Conservation (phyloP, 129 eudicot species). For the Saposhnikovia divaricata region DNA sequence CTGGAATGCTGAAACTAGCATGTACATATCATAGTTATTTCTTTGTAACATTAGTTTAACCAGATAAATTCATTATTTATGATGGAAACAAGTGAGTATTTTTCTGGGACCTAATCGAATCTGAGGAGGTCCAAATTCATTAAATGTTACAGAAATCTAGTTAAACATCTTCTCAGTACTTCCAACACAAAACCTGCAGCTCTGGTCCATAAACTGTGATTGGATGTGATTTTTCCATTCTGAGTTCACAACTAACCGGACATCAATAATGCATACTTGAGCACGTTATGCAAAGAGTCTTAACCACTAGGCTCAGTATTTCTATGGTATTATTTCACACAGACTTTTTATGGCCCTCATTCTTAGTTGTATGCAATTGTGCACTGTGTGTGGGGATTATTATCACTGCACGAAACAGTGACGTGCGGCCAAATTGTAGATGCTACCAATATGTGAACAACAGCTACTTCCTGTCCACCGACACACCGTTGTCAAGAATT, state of each 20-base stretch:
- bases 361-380: not conserved
- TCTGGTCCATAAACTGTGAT: not conserved
- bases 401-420: not conserved
- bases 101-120: not conserved
- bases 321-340: not conserved
- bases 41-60: not conserved
- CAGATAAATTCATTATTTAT: not conserved
- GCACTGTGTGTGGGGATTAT: not conserved
- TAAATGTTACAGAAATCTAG: not conserved
- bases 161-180: not conserved
- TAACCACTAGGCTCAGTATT: not conserved
- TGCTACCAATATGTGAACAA: not conserved
- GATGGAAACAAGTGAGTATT: not conserved
- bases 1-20: not conserved
- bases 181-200: not conserved
- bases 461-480: not conserved
- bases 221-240: not conserved
- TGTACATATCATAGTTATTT: not conserved
- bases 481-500: not conserved
- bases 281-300: not conserved
- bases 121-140: constrained; percentile 2
- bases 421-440: not conserved
- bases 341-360: not conserved
- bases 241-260: not conserved
- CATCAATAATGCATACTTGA: not conserved